Evolutionary conservation across 2,329 filamentous ascomycete species (phyloP).

Genomic region (Colletotrichum aenigma): DNA sequence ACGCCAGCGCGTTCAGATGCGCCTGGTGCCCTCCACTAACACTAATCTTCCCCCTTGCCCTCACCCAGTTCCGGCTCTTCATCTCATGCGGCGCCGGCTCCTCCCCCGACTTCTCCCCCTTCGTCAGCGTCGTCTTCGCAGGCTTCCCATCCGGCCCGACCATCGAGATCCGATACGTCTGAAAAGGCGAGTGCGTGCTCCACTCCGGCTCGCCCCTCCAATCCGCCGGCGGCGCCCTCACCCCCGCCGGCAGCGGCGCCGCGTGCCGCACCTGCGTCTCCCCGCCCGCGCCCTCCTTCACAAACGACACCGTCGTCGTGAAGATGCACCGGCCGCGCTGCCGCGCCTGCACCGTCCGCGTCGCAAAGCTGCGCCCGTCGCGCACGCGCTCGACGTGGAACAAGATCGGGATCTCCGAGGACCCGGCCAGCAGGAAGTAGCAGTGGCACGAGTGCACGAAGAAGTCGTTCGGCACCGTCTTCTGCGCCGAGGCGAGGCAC

Average conservation of each 20-base stretch:
- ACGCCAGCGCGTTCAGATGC: conserved; percentile 87
- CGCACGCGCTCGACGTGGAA: conserved; percentile 96
- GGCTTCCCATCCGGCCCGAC: conserved; percentile 19
- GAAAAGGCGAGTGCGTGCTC: conserved; percentile 53
- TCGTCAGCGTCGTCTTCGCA: not conserved
- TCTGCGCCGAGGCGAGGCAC: conserved; percentile 84
- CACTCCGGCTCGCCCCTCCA: conserved; percentile 51
- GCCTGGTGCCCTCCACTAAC: conserved; percentile 75
- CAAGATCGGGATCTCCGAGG: conserved; percentile 82
- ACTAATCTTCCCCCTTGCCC: conserved; percentile 76
- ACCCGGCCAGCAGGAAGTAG: conserved; percentile 95
- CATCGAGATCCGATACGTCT: conserved; percentile 48
- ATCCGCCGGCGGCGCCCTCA: conserved; percentile 38
- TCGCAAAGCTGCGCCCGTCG: conserved; percentile 87
- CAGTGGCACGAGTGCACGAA: conserved; percentile 96
- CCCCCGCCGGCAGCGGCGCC: conserved; percentile 56
- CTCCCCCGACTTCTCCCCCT: conserved; percentile 31
- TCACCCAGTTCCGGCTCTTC: conserved; percentile 66
- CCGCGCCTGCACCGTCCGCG: conserved; percentile 92
- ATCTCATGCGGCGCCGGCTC: conserved; percentile 39
- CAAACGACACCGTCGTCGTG: conserved; percentile 92
- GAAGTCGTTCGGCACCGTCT: conserved; percentile 82
- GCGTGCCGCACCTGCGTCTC: conserved; percentile 66
- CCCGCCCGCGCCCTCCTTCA: conserved; percentile 65
- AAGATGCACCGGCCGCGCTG: conserved; percentile 92